Percentiles rank a stretch among this genome's conserved stretches.
Evolutionary conservation across 176 grass and related monocot species (phyloP).

Genomic region (Ensete ventricosum): DNA sequence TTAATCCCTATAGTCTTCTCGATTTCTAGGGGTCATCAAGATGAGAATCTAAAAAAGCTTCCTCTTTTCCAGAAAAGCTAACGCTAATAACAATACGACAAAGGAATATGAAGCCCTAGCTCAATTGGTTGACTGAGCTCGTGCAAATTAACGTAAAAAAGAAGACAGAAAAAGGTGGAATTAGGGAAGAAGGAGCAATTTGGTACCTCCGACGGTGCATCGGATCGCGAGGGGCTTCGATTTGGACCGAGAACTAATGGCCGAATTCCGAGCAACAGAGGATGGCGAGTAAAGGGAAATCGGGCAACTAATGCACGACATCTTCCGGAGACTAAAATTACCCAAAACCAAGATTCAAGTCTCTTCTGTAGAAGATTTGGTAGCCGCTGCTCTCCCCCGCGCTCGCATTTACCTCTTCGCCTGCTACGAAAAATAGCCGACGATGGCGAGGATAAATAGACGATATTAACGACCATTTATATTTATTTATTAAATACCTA

Average conservation of each 20-base stretch:
- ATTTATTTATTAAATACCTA: neutral
- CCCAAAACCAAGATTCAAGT: neutral
- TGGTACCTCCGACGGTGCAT: slow-evolving; percentile 69
- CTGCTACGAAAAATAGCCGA: neutral
- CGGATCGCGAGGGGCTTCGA: slow-evolving; percentile 30
- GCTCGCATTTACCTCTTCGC: neutral
- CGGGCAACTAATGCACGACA: slow-evolving; percentile 53
- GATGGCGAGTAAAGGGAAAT: slow-evolving; percentile 46
- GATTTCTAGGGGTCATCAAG: too few relatives aligned
- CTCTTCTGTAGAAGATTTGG: neutral
- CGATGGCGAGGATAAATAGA: neutral
- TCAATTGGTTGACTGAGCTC: neutral
- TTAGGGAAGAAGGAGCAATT: neutral
- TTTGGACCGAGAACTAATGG: slow-evolving; percentile 17
- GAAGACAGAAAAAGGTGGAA: neutral
- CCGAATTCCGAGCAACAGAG: slow-evolving; percentile 28
- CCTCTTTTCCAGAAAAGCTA: too few relatives aligned
- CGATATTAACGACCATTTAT: neutral
- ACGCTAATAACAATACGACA: neutral
- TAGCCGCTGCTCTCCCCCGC: neutral
- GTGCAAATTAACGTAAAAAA: neutral
- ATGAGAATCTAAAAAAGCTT: too few relatives aligned
- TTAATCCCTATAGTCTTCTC: too few relatives aligned
- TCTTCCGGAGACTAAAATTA: neutral
- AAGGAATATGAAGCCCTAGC: neutral